Evolutionary conservation across 2,329 filamentous ascomycete species (phyloP).

Genomic region (Apiospora rasikravindrae): DNA sequence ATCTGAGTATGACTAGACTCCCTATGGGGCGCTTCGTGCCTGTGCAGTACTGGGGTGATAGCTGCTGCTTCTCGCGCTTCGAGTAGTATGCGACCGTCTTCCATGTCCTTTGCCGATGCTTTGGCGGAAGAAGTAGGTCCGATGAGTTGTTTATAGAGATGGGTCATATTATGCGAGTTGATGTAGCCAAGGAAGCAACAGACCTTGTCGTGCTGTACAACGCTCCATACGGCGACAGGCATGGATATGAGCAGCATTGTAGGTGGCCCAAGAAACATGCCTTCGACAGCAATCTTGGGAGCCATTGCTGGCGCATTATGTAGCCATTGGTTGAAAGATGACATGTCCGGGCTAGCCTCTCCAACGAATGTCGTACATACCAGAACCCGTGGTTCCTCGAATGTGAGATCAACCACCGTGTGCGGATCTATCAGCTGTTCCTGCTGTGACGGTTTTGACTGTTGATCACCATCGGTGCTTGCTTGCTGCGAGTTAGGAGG

Average conservation of each 20-base stretch:
- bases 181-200: slow-evolving; percentile 70
- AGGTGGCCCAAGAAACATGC: slow-evolving; percentile 70
- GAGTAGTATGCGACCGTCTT: slow-evolving; percentile 62
- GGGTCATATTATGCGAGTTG: slow-evolving; percentile 70
- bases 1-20: slow-evolving; percentile 29
- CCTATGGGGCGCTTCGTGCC: slow-evolving; percentile 31
- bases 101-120: slow-evolving; percentile 57
- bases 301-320: slow-evolving; percentile 61
- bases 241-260: slow-evolving; percentile 71
- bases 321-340: slow-evolving; percentile 70
- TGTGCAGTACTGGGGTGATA: slow-evolving; percentile 40
- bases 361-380: slow-evolving; percentile 72
- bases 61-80: slow-evolving; percentile 56
- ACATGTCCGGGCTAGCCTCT: slow-evolving; percentile 69
- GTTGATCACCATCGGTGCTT: slow-evolving; percentile 34
- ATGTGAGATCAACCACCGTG: slow-evolving; percentile 59
- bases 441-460: slow-evolving; percentile 37
- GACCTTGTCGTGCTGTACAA: slow-evolving; percentile 69
- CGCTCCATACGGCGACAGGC: slow-evolving; percentile 66
- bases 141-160: slow-evolving; percentile 65
- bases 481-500: slow-evolving; percentile 35
- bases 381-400: slow-evolving; percentile 67
- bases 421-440: slow-evolving; percentile 53
- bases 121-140: slow-evolving; percentile 50
- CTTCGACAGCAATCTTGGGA: slow-evolving; percentile 66